A percentile compares a stretch with the other conserved stretches of the same genome.
phyloP scores from a whole-genome alignment of 306 rosid genomes.

The Cercis canadensis region DNA sequence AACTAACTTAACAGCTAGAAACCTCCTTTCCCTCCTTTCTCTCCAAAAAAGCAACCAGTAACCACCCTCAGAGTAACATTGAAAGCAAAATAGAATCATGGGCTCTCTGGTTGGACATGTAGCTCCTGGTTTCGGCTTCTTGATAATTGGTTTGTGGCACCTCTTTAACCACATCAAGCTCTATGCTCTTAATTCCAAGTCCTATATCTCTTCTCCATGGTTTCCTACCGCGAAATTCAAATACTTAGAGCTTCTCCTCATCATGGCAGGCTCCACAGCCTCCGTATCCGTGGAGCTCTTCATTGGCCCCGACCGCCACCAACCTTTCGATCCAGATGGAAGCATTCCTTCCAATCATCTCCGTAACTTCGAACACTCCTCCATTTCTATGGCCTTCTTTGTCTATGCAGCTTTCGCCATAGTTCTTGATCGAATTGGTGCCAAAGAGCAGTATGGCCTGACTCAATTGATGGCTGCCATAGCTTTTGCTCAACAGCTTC shows the following conservation, averaged over 20 bases:
- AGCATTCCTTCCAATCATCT: slow-evolving; percentile 88
- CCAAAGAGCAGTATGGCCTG: slow-evolving; percentile 32
- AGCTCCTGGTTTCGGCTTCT: slow-evolving; percentile 79
- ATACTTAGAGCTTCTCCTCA: slow-evolving; percentile 65
- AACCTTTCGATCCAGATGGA: slow-evolving; percentile 70
- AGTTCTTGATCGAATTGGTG: slow-evolving; percentile 48
- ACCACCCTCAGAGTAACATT: not conserved
- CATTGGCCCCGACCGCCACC: slow-evolving; percentile 70
- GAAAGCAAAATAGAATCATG: slow-evolving; percentile 37
- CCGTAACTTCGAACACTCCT: slow-evolving; percentile 83
- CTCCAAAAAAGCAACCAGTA: not conserved
- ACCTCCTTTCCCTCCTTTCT: slow-evolving; percentile 2
- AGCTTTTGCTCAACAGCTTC: slow-evolving; percentile 74
- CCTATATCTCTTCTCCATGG: slow-evolving; percentile 65
- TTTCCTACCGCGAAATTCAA: slow-evolving; percentile 60
- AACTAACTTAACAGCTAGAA: not conserved
- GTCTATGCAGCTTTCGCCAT: slow-evolving; percentile 58
- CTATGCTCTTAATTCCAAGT: slow-evolving; percentile 45
- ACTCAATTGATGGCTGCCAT: slow-evolving; percentile 63
- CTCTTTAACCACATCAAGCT: slow-evolving; percentile 81
- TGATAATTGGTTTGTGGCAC: slow-evolving; percentile 83
- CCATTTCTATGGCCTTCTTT: slow-evolving; percentile 65
- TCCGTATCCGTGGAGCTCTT: slow-evolving; percentile 85
- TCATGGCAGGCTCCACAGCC: slow-evolving; percentile 51
- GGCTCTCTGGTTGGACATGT: slow-evolving; percentile 84